Base-by-base conservation (phyloP, 2,329 filamentous ascomycete species). In the Sclerotinia sclerotiorum region DNA sequence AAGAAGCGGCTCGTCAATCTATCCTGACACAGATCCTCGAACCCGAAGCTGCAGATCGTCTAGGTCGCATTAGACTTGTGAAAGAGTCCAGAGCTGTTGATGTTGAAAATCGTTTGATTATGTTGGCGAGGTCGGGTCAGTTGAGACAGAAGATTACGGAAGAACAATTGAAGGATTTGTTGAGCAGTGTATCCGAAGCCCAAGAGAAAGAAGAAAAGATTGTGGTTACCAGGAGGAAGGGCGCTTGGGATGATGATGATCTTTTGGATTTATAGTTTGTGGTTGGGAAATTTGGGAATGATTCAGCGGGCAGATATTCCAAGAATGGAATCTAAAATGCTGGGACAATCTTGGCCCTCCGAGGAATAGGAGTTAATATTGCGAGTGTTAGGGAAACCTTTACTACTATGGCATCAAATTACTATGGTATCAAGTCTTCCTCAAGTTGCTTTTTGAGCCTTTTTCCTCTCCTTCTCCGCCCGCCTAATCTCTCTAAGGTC, bases 1-100 rank as follows among this genome's bases (percentile, higher is more conserved):
- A 84, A 82, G 85, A 87, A 72, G 91, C 94, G 79, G 89, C 90
- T 51, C 90, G 93, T 69, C 83, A 88, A 75, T 85, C 87, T 69
- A 90, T 97, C 74, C 89, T 99, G 71, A 87, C 86, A 74, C 95
- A 98, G 81, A 98, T 99, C 82, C 92, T 99, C 71, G 90, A 94
- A 76, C 95, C 95, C 73, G 93, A 94, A 77, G 95, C 95, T 24
- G 91, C 93, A 70, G 95, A 99, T 82, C 91, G 95, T 19, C 86
- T 99, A 1, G 93, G 92, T 68, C 92, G 95, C 73, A 98, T 99
- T 81, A 90, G 94, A 46, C 88, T 99, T 70, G 95, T 99, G 77
- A 98, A 98, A 82, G 93, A 94, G 79, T 89, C 90, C 74, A 92
- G 95, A 76, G 95, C 95, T 48, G 87, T 85, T 70, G 93, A 97